Conservation (phyloP, 495 filamentous ascomycete genomes). For the Baudoinia panamericana region DNA sequence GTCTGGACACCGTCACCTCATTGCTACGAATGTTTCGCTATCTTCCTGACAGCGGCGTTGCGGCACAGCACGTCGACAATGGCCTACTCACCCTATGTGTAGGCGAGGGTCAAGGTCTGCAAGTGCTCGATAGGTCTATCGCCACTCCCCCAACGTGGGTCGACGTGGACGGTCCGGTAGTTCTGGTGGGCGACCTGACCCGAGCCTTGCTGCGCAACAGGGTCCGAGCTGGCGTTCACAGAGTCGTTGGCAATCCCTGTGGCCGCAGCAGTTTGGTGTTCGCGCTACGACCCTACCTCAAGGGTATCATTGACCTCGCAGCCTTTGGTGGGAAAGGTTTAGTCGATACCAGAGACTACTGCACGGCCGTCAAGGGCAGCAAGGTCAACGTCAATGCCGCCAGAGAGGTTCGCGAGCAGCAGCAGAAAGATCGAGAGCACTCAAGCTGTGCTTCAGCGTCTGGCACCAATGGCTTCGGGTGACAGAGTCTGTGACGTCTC, state of each 20-base stretch:
- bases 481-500: too few relatives aligned
- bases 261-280: conserved; percentile 13
- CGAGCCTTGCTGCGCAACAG: conserved; percentile 3
- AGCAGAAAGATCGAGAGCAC: neutral
- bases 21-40: conserved; percentile 14
- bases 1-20: conserved; percentile 3
- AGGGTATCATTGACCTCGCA: conserved; percentile 4
- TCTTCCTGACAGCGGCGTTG: conserved; percentile 8
- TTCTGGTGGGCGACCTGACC: conserved; percentile 11
- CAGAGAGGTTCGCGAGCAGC: conserved; percentile 5
- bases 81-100: conserved; percentile 18
- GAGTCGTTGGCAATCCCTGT: conserved; percentile 9
- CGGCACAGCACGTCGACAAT: conserved; percentile 11
- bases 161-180: conserved; percentile 8
- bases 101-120: conserved; percentile 9
- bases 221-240: conserved; percentile 12
- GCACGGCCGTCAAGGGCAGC: conserved; percentile 2
- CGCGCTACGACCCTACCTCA: conserved; percentile 9
- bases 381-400: conserved; percentile 17
- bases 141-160: conserved; percentile 2
- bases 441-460: neutral
- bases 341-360: conserved; percentile 10
- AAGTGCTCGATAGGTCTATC: conserved; percentile 6
- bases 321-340: conserved; percentile 10
- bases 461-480: too few relatives aligned